Evolutionary conservation across 257 asterid species (phyloP).

Genomic region (Pogostemon cablin): DNA sequence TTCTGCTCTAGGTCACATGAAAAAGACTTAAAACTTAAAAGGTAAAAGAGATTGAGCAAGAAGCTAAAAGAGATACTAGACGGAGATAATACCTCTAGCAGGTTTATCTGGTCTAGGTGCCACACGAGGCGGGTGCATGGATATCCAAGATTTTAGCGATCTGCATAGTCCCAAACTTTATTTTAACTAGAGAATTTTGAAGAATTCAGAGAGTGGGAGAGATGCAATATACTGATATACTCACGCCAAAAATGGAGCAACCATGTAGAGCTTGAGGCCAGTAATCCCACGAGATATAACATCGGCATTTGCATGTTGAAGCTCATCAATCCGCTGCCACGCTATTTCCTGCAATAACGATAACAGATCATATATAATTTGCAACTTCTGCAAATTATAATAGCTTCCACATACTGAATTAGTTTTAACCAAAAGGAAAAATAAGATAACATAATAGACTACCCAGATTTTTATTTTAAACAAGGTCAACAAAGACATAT

Average conservation of each 20-base stretch:
- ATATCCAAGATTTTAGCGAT: constrained; percentile 75
- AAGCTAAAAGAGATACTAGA: background rate
- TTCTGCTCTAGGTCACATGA: too few relatives aligned
- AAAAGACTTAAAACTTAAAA: too few relatives aligned
- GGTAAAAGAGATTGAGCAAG: constrained; percentile 20
- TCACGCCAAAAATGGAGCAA: constrained; percentile 81
- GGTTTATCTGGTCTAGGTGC: constrained; percentile 66
- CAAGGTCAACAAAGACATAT: background rate
- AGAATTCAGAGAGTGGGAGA: background rate
- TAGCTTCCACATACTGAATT: constrained; percentile 1
- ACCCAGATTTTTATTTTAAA: background rate
- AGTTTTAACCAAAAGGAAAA: background rate
- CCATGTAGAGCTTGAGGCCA: constrained; percentile 91
- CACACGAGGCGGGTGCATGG: constrained; percentile 63
- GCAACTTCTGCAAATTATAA: background rate
- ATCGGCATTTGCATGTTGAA: constrained; percentile 65
- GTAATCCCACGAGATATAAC: constrained; percentile 79
- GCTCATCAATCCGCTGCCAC: constrained; percentile 88
- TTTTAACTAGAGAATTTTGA: background rate
- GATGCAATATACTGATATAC: constrained; percentile 44
- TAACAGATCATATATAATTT: background rate
- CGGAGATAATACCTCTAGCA: constrained; percentile 52
- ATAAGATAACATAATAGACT: background rate
- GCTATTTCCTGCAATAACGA: constrained; percentile 72
- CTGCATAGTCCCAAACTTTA: constrained; percentile 40